These are phyloP conservation scores for Cephaloascus fragrans DNA, from an alignment of 805 yeast species.

Conservation along the genomic window DNA sequence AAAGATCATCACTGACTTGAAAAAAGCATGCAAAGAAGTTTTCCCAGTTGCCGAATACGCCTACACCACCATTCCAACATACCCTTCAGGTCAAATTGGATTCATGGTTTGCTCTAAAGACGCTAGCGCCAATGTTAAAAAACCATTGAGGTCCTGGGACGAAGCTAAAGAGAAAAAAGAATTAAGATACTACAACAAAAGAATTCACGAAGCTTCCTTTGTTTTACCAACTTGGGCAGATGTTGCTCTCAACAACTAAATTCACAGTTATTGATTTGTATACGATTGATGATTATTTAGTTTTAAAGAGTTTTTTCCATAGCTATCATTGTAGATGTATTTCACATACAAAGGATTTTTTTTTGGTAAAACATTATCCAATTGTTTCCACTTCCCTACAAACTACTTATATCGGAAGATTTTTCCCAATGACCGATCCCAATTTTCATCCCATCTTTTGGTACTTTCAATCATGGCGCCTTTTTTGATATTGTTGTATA, in stretches of 20 bases:
- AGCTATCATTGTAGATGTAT: no score
- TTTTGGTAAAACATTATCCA: no score
- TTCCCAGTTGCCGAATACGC: constrained; percentile 92
- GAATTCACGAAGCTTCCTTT: constrained; percentile 81
- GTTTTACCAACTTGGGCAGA: constrained; percentile 90
- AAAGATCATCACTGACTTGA: constrained; percentile 72
- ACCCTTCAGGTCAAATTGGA: constrained; percentile 97
- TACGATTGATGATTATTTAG: not conserved
- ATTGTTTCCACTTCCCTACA: no score
- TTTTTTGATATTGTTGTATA: constrained; percentile 31
- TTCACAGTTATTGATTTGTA: not conserved
- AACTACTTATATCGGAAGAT: no score
- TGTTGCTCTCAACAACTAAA: constrained; percentile 23
- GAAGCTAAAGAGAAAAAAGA: constrained; percentile 53
- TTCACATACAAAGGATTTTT: no score
- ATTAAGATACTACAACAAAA: constrained; percentile 74
- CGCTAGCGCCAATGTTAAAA: constrained; percentile 47
- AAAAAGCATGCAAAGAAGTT: constrained; percentile 70
- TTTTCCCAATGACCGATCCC: no score
- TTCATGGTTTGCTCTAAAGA: constrained; percentile 92
- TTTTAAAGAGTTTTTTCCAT: not conserved
- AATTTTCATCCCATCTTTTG: constrained; percentile 65
- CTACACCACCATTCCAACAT: constrained; percentile 89
- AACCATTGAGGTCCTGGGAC: constrained; percentile 59
- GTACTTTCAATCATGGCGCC: constrained; percentile 73